Base-by-base conservation (phyloP, 768 basidiomycete genomes). In the Podaxis carcinomalis region DNA sequence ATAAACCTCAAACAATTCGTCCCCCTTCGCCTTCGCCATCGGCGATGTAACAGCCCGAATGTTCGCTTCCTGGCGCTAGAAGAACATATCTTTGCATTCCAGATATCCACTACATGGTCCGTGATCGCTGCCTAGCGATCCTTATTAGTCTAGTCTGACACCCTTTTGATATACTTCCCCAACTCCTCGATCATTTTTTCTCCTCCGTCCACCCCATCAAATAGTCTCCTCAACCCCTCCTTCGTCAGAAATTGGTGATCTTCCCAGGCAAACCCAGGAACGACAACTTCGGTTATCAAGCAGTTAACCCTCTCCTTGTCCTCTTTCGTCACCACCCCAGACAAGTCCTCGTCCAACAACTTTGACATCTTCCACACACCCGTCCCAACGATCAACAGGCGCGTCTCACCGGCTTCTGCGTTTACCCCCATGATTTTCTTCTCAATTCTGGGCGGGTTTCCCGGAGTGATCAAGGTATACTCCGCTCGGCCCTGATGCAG, bases 261-360 rank as follows among this genome's bases (percentile, higher is more conserved):
- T 55, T 79, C 77, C 80, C 79, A 83, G 39, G 75, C 66, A 64
- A 83, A 83, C 2, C 81, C 83, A 0, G 84, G 83, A 10, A 83
- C 78, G n/a, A 85, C 83, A 4, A 86, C 78, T 70, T 86, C 83
- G 16, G 79, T 81, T 63, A 87, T 83, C 57, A 87, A 69, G 63
- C 83, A 84, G 4, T 83, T 79, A 0, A 72, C 72, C n/a, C 66
- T 60, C 37, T 75, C 69, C 60, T 70, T 68, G 44, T 75, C 68
- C 51, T 74, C 72, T 5, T 66, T 60, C 2, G 75, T 72, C 44
- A 64, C 66, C 3, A 72, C 74, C n/a, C 64, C 65, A 7, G 68
- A 67, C 21, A 79, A 61, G 63, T 75, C 76, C 36, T 70, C 75
- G 16, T 19, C 71, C 10, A 85, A 81, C 0, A 85, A 80, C 49